phyloP scores from a whole-genome alignment of 2,329 filamentous ascomycete genomes.

The Macroventuria anomochaeta region DNA sequence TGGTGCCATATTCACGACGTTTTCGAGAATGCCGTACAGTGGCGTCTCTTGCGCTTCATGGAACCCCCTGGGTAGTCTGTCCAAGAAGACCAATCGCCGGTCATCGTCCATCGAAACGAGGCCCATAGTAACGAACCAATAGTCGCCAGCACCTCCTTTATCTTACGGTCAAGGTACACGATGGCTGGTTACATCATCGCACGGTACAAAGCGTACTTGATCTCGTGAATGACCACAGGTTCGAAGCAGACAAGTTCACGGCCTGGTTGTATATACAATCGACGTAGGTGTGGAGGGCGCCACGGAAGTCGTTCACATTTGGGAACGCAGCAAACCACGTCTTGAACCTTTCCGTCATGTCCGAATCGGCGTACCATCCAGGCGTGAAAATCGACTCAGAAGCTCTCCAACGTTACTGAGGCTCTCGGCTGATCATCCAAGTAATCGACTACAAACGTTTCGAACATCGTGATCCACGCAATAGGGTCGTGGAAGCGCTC shows the following conservation, averaged over 20 bases:
- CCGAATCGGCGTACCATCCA: conserved; percentile 59
- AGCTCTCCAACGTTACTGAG: conserved; percentile 61
- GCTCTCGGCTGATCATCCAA: conserved; percentile 45
- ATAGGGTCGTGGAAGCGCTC: conserved; percentile 67
- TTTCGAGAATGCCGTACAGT: conserved; percentile 77
- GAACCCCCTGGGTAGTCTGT: conserved; percentile 14
- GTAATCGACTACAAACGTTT: conserved; percentile 76
- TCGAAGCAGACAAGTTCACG: conserved; percentile 58
- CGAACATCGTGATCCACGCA: conserved; percentile 72
- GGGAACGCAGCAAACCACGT: conserved; percentile 60
- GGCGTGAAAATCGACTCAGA: conserved; percentile 61
- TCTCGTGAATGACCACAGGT: conserved; percentile 64
- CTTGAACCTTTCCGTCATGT: conserved; percentile 54
- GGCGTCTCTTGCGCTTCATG: conserved; percentile 67
- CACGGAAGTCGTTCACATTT: conserved; percentile 65
- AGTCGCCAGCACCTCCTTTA: conserved; percentile 68
- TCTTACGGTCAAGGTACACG: conserved; percentile 69
- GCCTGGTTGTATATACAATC: conserved; percentile 72
- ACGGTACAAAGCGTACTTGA: conserved; percentile 63
- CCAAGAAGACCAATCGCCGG: conserved; percentile 15
- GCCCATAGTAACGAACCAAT: conserved; percentile 65
- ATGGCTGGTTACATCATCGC: conserved; percentile 36
- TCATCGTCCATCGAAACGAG: conserved; percentile 20
- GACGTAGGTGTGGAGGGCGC: conserved; percentile 64
- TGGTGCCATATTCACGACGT: conserved; percentile 71